These are phyloP conservation scores for Huntiella moniliformis DNA, from an alignment of 2,329 filamentous ascomycete genomes.

Conservation along the genomic window DNA sequence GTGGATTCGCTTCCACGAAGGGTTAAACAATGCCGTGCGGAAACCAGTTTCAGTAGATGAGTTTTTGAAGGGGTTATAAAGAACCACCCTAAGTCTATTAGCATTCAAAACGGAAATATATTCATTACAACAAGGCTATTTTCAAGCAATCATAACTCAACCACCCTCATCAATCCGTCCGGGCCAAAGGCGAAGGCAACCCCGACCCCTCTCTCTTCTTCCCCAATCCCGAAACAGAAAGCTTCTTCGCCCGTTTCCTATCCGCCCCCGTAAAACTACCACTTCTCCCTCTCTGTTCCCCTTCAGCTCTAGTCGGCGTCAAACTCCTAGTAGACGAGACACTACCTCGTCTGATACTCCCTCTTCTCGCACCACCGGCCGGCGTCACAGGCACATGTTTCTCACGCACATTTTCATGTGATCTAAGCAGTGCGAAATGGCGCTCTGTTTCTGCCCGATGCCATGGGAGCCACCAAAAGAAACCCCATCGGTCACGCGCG, in stretches of 20 bases:
- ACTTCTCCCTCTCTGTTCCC: slow-evolving; percentile 14
- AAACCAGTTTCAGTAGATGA: slow-evolving; percentile 72
- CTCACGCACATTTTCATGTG: background rate
- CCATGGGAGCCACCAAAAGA: slow-evolving; percentile 79
- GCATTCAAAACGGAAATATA: no score
- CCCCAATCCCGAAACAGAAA: slow-evolving; percentile 7
- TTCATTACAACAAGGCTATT: no score
- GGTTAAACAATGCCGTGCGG: slow-evolving; percentile 76
- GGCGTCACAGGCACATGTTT: background rate
- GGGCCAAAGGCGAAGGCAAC: slow-evolving; percentile 8
- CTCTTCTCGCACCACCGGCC: slow-evolving; percentile 24
- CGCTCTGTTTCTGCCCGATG: slow-evolving; percentile 20
- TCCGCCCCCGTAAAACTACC: slow-evolving; percentile 7
- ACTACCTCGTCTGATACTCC: slow-evolving; percentile 33
- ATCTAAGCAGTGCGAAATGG: slow-evolving; percentile 12
- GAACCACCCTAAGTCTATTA: no score
- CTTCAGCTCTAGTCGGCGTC: slow-evolving; percentile 27
- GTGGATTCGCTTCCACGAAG: slow-evolving; percentile 82
- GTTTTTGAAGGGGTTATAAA: slow-evolving; percentile 43
- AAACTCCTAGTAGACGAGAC: slow-evolving; percentile 31
- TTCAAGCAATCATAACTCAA: slow-evolving; percentile 5
- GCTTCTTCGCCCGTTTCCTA: slow-evolving; percentile 8
- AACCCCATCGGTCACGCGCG: slow-evolving; percentile 48
- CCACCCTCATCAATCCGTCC: slow-evolving; percentile 5
- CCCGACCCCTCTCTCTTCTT: slow-evolving; percentile 2